phyloP scores from a whole-genome alignment of 257 asterid genomes.

The Plectranthus barbatus region DNA sequence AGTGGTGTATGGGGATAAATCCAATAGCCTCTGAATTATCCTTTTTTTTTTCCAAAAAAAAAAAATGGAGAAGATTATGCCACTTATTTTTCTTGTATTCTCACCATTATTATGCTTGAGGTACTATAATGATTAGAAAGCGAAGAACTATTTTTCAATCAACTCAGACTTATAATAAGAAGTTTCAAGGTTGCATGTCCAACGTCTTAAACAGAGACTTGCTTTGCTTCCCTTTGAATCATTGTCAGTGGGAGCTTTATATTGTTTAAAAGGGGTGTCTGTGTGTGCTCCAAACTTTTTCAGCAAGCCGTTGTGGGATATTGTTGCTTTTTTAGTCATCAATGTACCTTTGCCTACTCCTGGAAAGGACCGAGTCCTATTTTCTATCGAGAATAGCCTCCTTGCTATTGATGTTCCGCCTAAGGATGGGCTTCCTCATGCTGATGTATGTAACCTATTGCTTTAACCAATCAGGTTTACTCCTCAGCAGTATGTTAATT shows the following conservation, averaged over 20 bases:
- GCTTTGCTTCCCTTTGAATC: neutral
- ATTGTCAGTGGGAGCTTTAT: conserved; percentile 3
- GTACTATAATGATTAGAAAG: neutral
- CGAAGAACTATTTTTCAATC: neutral
- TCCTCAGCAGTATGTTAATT: neutral
- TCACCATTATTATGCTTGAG: neutral
- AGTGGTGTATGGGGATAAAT: neutral
- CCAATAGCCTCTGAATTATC: neutral
- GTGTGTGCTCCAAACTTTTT: conserved; percentile 37
- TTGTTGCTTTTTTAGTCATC: conserved; percentile 62
- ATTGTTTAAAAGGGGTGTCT: conserved; percentile 11
- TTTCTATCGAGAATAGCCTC: conserved; percentile 74
- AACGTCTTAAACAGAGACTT: neutral
- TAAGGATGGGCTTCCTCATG: conserved; percentile 89
- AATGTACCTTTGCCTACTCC: conserved; percentile 88
- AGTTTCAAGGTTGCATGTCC: neutral
- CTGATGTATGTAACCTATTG: conserved; percentile 61
- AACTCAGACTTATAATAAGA: neutral
- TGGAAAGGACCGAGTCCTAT: conserved; percentile 81
- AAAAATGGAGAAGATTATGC: neutral
- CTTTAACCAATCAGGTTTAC: conserved; percentile 6
- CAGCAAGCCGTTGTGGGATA: conserved; percentile 97
- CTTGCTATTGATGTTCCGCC: conserved; percentile 93
- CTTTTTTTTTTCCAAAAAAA: neutral
- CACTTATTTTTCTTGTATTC: neutral